These are phyloP conservation scores for Gracilaria domingensis DNA, from an alignment of 23 red algal species.

Conservation along the genomic window DNA sequence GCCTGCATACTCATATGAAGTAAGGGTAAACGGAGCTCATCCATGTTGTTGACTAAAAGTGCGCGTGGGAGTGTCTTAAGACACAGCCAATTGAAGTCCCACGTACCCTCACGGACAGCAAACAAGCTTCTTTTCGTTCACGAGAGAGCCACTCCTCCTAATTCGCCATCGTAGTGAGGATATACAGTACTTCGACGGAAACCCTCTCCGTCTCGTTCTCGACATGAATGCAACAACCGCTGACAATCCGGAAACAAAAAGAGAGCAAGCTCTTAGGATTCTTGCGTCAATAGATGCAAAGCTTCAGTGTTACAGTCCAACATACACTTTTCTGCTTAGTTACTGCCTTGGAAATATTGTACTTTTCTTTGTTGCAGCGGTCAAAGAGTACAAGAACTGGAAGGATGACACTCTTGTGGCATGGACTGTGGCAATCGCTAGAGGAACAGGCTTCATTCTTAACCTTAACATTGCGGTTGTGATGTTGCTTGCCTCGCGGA, in stretches of 20 bases:
- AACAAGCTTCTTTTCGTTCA: neutral
- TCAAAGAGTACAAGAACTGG: slow-evolving; percentile 50
- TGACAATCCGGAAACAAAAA: neutral
- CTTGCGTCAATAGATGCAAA: slow-evolving; percentile 30
- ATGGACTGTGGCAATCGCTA: slow-evolving; percentile 42
- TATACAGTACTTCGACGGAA: neutral
- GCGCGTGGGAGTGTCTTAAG: neutral
- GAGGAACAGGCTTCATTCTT: slow-evolving; percentile 51
- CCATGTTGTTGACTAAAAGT: neutral
- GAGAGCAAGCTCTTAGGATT: slow-evolving; percentile 1
- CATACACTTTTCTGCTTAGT: slow-evolving; percentile 48
- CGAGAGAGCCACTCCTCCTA: neutral
- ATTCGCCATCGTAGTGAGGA: neutral
- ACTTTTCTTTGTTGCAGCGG: slow-evolving; percentile 63
- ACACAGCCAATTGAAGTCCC: neutral
- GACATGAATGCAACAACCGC: neutral
- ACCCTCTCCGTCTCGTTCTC: neutral
- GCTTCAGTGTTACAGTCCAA: slow-evolving; percentile 34
- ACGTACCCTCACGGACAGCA: neutral
- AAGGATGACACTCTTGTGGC: slow-evolving; percentile 19
- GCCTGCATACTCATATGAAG: neutral
- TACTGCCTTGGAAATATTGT: slow-evolving; percentile 43
- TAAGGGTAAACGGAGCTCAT: no score
- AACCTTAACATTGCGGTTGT: slow-evolving; percentile 70
- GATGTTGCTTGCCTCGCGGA: slow-evolving; percentile 34